These are phyloP conservation scores for Candida dajiaensis DNA, from an alignment of 805 yeast genomes.

Conservation along the genomic window DNA sequence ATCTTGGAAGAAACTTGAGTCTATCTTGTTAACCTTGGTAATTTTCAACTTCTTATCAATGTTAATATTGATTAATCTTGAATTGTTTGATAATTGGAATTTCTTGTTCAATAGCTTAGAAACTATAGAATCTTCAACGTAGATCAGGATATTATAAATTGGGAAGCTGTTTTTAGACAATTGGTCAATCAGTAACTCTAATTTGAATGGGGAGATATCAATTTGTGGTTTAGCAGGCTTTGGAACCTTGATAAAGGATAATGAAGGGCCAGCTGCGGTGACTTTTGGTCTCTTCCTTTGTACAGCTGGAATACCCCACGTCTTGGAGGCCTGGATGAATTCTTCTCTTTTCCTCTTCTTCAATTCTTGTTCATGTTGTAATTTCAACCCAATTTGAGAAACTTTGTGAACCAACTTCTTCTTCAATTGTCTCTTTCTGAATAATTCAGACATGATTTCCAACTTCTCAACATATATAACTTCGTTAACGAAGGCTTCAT, in stretches of 20 bases:
- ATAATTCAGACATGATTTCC: conserved; percentile 40
- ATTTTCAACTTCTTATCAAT: conserved; percentile 14
- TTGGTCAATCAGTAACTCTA: conserved; percentile 16
- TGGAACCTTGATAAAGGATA: conserved; percentile 2
- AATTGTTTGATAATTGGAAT: conserved; percentile 20
- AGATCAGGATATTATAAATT: conserved; percentile 11
- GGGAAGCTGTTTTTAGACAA: background rate
- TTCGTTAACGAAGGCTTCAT: conserved; percentile 56
- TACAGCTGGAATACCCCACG: conserved; percentile 29
- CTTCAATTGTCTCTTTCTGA: conserved; percentile 30
- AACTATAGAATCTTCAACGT: conserved; percentile 23
- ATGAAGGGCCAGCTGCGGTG: background rate
- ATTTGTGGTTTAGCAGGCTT: conserved; percentile 8
- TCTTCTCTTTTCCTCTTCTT: conserved; percentile 38
- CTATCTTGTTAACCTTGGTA: conserved; percentile 20
- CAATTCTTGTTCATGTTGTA: conserved; percentile 21
- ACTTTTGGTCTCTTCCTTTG: conserved; percentile 18
- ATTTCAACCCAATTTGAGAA: conserved; percentile 20
- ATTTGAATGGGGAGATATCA: conserved; percentile 19
- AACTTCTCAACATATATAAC: conserved; percentile 37
- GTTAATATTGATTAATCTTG: conserved; percentile 1
- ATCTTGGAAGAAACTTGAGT: conserved; percentile 22
- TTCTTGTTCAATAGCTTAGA: conserved; percentile 29
- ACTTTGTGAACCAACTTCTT: conserved; percentile 28
- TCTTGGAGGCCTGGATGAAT: conserved; percentile 26